Base-by-base conservation (phyloP, 176 grass and related monocot species). In the Triticum urartu region DNA sequence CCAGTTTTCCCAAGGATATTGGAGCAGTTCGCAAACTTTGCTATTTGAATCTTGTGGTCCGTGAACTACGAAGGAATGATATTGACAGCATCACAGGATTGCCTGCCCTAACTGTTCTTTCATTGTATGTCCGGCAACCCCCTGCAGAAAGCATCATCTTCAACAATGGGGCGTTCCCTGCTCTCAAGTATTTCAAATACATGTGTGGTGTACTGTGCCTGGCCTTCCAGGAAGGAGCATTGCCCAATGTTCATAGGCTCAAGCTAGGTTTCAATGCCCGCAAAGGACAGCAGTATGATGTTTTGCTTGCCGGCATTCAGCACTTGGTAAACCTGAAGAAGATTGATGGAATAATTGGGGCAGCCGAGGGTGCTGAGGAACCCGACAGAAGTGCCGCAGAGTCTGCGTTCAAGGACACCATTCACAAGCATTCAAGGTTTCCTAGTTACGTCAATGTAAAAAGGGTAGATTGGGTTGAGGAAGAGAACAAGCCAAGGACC, bases 221-320 rank as follows among this genome's bases (percentile, higher is more conserved):
- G 12, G 42, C 4, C 0, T 66, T 85, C 25, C 21, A 18, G 59
- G 20, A 48, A 11, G 71, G 15, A 50, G 72, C 83, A 38, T n/a
- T 67, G 28, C 61, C 72, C 4, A 77, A 77, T 66, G 60, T 85
- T 77, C 26, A 50, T 12, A 66, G 28, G 21, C 70, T 85, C n/a
- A 77, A 67, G 11, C 18, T 85, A 36, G 28, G 72, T 11, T 85
- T 85, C 60, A 77, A 66, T 25, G 30, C 20, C 20, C 40, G 61
- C 68, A 26, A 6, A 15, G 18, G 59, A 30, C 25, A 65, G 10
- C 30, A 52, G 0, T 66, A 52, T 50, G 20, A 1, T 12, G 1
- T 34, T 50, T 28, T 50, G 21, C 12, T 77, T 77, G 5, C 11
- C 2, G 72, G 83, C 5, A 66, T 77, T 35, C 20, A 85, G 21